Percentiles rank a stretch among this genome's conserved stretches.
phyloP scores from a whole-genome alignment of 2,329 filamentous ascomycete species.

The Arthrobotrys megalospora region DNA sequence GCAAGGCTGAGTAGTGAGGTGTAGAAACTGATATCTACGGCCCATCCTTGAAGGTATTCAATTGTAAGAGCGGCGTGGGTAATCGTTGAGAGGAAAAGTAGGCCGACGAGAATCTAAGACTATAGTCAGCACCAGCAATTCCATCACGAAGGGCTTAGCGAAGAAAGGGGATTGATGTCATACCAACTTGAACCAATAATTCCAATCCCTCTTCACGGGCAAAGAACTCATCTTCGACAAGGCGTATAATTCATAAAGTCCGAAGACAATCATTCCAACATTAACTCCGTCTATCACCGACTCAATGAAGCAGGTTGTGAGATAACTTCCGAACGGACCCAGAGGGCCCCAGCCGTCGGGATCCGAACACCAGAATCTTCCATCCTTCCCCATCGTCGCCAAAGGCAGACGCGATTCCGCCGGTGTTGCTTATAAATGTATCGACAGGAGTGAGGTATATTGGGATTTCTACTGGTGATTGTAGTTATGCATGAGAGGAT shows the following conservation, averaged over 20 bases:
- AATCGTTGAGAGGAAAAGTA: constrained; percentile 78
- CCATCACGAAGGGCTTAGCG: neutral
- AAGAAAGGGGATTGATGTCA: constrained; percentile 28
- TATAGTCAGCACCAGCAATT: constrained; percentile 1
- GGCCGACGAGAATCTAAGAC: constrained; percentile 61
- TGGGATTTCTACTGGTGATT: neutral
- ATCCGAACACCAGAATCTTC: constrained; percentile 59
- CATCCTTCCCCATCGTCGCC: constrained; percentile 61
- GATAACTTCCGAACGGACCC: constrained; percentile 86
- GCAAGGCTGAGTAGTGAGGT: constrained; percentile 80
- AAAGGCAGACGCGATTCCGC: constrained; percentile 50
- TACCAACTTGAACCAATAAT: constrained; percentile 94
- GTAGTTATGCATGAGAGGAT: constrained; percentile 5
- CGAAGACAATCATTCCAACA: constrained; percentile 82
- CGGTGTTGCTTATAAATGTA: constrained; percentile 3
- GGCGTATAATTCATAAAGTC: constrained; percentile 84
- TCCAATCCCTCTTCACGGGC: constrained; percentile 84
- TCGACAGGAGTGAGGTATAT: constrained; percentile 9
- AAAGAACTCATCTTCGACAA: constrained; percentile 79
- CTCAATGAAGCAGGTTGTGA: constrained; percentile 97
- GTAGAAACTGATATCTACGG: constrained; percentile 87
- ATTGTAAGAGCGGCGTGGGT: constrained; percentile 80
- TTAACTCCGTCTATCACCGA: constrained; percentile 86
- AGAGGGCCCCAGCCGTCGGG: constrained; percentile 87
- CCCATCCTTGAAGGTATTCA: constrained; percentile 79